These are phyloP conservation scores for Posidonia oceanica DNA, from an alignment of 116 monocot genomes.

Conservation along the genomic window DNA sequence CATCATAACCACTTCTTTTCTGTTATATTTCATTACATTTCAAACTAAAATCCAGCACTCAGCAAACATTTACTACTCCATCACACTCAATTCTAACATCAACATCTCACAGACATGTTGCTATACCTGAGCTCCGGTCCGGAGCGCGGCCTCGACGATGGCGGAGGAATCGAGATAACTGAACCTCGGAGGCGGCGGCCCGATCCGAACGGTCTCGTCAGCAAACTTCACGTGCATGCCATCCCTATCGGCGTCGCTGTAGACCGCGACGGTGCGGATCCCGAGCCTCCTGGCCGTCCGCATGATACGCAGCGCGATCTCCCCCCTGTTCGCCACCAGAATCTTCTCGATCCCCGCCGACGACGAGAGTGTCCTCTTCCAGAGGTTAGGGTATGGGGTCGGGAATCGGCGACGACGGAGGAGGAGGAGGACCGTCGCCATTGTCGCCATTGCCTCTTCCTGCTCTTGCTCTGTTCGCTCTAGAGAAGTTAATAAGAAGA, in stretches of 20 bases:
- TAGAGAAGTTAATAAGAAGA: too few species aligned
- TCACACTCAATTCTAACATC: too few species aligned
- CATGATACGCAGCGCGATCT: constrained; percentile 91
- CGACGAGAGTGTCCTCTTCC: background rate
- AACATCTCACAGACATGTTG: too few species aligned
- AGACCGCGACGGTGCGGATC: constrained; percentile 86
- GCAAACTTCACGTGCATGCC: constrained; percentile 66
- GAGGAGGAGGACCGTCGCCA: background rate
- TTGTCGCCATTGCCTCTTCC: background rate
- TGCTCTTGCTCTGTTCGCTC: too few species aligned
- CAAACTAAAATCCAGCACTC: too few species aligned
- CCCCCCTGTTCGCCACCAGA: constrained; percentile 92
- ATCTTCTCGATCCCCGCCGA: constrained; percentile 65
- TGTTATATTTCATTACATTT: too few species aligned
- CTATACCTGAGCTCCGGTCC: constrained; percentile 82
- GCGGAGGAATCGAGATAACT: constrained; percentile 81
- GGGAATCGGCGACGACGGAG: constrained; percentile 1
- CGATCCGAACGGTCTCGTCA: constrained; percentile 83
- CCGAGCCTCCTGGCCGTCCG: constrained; percentile 72
- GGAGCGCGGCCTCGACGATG: constrained; percentile 69
- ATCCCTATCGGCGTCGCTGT: constrained; percentile 76
- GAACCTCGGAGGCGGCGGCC: constrained; percentile 64
- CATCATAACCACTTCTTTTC: too few species aligned
- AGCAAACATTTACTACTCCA: too few species aligned
- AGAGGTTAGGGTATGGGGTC: background rate